phyloP scores from a whole-genome alignment of 2,329 filamentous ascomycete species.

The Beauveria rudraprayagi region DNA sequence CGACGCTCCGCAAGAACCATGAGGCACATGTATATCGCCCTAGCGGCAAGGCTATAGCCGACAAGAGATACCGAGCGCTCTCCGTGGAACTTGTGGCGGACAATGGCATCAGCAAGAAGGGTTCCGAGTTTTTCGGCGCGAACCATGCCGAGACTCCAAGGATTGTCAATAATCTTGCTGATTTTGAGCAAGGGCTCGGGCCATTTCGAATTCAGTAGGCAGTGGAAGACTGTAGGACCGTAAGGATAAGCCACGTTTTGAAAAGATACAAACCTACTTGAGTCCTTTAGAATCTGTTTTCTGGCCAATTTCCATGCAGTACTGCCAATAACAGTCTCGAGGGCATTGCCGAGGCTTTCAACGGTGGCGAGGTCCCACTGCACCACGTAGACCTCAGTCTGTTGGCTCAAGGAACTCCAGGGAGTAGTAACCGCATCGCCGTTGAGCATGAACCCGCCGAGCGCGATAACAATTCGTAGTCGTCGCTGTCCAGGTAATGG shows the following conservation, averaged over 20 bases:
- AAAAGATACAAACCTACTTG: conserved; percentile 32
- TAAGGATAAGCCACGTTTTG: conserved; percentile 11
- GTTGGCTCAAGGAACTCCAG: conserved; percentile 67
- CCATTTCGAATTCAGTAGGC: conserved; percentile 52
- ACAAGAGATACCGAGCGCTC: conserved; percentile 73
- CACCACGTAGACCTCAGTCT: conserved; percentile 73
- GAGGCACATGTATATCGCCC: conserved; percentile 78
- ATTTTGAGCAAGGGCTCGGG: conserved; percentile 57
- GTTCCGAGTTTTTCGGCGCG: conserved; percentile 64
- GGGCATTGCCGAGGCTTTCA: conserved; percentile 66
- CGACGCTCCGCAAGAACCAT: conserved; percentile 70
- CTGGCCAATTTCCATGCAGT: conserved; percentile 68
- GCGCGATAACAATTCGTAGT: conserved; percentile 72
- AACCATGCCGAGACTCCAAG: conserved; percentile 68
- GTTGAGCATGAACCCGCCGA: conserved; percentile 73
- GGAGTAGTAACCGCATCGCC: conserved; percentile 61
- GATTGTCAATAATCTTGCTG: conserved; percentile 71
- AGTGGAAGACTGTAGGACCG: conserved; percentile 38
- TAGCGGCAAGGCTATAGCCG: conserved; percentile 74
- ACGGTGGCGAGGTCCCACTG: conserved; percentile 77
- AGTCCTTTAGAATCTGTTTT: conserved; percentile 37
- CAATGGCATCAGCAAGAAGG: conserved; percentile 72
- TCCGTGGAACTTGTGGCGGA: conserved; percentile 68
- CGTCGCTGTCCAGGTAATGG: conserved; percentile 52
- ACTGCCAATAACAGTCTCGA: conserved; percentile 70